These are phyloP conservation scores for Diversispora eburnea DNA, from an alignment of 192 early-diverging fungal genomes.

Conservation along the genomic window DNA sequence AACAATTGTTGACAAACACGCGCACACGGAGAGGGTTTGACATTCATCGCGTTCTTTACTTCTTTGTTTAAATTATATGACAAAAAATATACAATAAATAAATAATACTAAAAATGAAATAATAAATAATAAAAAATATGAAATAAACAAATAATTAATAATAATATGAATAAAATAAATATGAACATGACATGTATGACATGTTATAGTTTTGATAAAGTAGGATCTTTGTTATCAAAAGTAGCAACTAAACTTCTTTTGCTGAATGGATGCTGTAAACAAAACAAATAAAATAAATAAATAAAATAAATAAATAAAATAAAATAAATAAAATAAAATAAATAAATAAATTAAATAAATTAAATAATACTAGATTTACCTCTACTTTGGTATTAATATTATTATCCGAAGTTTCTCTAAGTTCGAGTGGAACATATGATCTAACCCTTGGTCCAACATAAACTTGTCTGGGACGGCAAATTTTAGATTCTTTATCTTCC, in stretches of 20 bases:
- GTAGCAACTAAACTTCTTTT: not conserved
- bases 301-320: not conserved
- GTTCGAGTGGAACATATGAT: conserved; percentile 40
- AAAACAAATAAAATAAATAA: not conserved
- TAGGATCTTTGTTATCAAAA: not conserved
- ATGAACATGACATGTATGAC: too few relatives aligned
- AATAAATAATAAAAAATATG: too few relatives aligned
- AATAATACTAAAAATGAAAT: too few relatives aligned
- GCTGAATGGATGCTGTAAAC: conserved; percentile 1
- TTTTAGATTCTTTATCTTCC: conserved; percentile 51
- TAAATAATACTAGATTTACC: not conserved
- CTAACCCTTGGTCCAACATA: conserved; percentile 50
- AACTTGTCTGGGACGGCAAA: conserved; percentile 64
- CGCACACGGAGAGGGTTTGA: too few relatives aligned
- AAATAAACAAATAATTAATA: too few relatives aligned
- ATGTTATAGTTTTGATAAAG: not conserved
- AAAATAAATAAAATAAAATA: not conserved
- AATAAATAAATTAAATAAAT: not conserved
- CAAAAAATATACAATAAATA: too few relatives aligned
- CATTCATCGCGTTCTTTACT: too few relatives aligned
- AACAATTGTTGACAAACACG: too few relatives aligned
- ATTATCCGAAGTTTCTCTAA: conserved; percentile 1
- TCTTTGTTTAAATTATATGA: too few relatives aligned
- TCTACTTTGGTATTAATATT: not conserved
- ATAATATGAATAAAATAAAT: too few relatives aligned